Percentiles rank a stretch among this genome's conserved stretches.
Conservation (phyloP, 1,284 basidiomycete genomes). For the Omphalotus olearius region DNA sequence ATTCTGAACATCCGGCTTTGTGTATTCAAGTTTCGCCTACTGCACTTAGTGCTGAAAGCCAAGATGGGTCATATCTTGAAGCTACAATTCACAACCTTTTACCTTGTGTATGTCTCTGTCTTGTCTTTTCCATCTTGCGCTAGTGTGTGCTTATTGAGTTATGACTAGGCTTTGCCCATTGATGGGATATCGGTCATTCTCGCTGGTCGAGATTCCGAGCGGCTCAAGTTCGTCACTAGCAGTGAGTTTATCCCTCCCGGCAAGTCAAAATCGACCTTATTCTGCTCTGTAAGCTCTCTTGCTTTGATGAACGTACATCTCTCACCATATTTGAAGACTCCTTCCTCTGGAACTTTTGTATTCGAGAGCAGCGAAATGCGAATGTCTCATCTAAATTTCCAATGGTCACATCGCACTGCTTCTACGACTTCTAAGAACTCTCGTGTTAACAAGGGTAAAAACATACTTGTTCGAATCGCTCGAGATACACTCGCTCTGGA, state of each 20-base stretch:
- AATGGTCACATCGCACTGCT: conserved; percentile 46
- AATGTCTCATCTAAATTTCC: conserved; percentile 52
- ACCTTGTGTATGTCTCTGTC: conserved; percentile 58
- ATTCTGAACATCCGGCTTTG: conserved; percentile 66
- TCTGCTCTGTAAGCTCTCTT: conserved; percentile 54
- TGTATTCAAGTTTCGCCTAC: conserved; percentile 42
- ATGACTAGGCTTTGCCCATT: conserved; percentile 39
- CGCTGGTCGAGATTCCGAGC: conserved; percentile 53
- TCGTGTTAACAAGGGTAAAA: conserved; percentile 17
- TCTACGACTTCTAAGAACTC: conserved; percentile 21
- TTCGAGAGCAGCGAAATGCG: conserved; percentile 58
- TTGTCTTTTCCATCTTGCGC: neutral
- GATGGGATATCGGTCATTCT: conserved; percentile 50
- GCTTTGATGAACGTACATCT: neutral
- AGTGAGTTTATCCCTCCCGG: conserved; percentile 46
- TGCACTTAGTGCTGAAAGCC: conserved; percentile 45
- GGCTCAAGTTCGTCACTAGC: conserved; percentile 42
- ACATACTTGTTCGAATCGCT: conserved; percentile 52
- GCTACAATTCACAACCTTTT: conserved; percentile 58
- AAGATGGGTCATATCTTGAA: conserved; percentile 64
- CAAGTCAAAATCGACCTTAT: conserved; percentile 48
- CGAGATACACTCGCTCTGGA: conserved; percentile 56
- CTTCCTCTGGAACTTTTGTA: conserved; percentile 57
- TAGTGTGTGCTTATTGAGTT: conserved; percentile 11
- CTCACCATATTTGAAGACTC: conserved; percentile 41